Evolutionary conservation across 1,284 basidiomycete genomes (phyloP).

Genomic region (Puccinia coronata): DNA sequence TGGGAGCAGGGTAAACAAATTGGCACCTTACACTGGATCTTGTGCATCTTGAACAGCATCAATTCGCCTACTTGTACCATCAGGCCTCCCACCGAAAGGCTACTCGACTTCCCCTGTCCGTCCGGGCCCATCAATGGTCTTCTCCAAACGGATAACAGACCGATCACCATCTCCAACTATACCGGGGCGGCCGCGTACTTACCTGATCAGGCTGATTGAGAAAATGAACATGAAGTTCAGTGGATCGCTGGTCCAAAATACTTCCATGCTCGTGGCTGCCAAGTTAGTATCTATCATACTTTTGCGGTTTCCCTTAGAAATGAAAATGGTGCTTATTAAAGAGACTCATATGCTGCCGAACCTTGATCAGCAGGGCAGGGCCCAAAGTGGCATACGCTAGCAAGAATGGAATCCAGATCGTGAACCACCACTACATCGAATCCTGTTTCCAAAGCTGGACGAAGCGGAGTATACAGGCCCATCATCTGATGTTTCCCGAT

Average conservation of each 20-base stretch:
- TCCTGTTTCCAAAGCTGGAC: conserved; percentile 42
- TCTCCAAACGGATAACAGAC: background rate
- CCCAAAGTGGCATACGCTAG: conserved; percentile 29
- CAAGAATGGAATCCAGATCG: conserved; percentile 29
- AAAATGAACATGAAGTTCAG: conserved; percentile 36
- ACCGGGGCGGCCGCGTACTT: conserved; percentile 12
- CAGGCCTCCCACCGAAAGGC: conserved; percentile 34
- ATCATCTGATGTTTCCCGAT: conserved; percentile 27
- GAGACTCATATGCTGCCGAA: background rate
- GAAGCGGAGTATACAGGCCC: conserved; percentile 11
- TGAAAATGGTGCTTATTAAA: background rate
- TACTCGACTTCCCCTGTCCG: conserved; percentile 37
- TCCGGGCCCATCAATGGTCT: background rate
- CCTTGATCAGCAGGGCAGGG: conserved; percentile 33
- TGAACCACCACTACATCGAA: conserved; percentile 47
- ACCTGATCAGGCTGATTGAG: conserved; percentile 32
- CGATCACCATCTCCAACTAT: conserved; percentile 44
- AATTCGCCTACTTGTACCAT: conserved; percentile 8
- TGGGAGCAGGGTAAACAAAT: conserved; percentile 17
- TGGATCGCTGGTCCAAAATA: conserved; percentile 1
- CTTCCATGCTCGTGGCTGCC: conserved; percentile 34
- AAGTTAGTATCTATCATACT: conserved; percentile 23
- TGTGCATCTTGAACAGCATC: conserved; percentile 21
- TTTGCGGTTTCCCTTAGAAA: background rate
- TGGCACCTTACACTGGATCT: conserved; percentile 39